phyloP scores from a whole-genome alignment of 441 rosid species.

The Populus hybrid region DNA sequence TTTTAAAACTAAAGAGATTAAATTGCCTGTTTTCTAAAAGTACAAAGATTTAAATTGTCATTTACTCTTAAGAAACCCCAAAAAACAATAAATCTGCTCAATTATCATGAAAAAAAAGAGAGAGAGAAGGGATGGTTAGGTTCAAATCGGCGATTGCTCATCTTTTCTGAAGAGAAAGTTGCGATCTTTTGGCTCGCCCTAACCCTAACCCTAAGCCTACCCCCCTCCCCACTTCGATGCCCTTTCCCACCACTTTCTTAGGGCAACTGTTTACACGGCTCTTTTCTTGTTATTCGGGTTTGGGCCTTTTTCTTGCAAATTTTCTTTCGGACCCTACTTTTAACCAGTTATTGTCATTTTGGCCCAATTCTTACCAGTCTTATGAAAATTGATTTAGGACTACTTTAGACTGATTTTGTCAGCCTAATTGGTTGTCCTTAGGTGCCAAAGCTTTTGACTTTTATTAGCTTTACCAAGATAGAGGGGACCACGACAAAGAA shows the following conservation, averaged over 20 bases:
- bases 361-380: background rate
- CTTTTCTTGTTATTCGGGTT: background rate
- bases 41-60: background rate
- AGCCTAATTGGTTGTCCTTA: too few species aligned
- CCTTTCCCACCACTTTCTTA: constrained; percentile 4
- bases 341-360: too few species aligned
- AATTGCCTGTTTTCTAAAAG: too few species aligned
- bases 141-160: constrained; percentile 34
- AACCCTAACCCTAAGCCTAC: background rate
- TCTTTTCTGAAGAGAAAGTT: constrained; percentile 20
- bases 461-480: too few species aligned
- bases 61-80: background rate
- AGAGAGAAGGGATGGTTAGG: background rate
- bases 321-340: too few species aligned
- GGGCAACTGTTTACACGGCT: constrained; percentile 1
- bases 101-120: background rate
- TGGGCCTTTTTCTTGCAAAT: background rate
- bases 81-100: background rate
- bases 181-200: constrained; percentile 31
- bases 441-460: too few species aligned
- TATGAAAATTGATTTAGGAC: too few species aligned
- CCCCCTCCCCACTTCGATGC: background rate
- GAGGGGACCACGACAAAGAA: too few species aligned
- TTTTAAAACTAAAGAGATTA: background rate
- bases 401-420: too few species aligned